Evolutionary conservation across 1,139 yeast genomes (phyloP).

Genomic region (Candida glucosophila): DNA sequence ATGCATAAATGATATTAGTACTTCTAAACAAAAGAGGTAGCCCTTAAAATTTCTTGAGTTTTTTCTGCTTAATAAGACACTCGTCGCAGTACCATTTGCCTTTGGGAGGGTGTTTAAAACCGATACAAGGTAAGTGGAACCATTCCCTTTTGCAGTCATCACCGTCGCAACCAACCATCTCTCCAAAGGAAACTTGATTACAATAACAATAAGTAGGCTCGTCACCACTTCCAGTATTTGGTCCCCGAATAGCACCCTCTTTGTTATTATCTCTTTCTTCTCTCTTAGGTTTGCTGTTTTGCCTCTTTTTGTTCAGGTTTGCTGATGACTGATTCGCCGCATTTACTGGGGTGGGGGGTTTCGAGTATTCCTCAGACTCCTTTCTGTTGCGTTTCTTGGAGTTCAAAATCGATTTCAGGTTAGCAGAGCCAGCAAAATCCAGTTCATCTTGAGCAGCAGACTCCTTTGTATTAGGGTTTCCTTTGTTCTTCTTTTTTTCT

Average conservation of each 20-base stretch:
- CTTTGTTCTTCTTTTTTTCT: conserved; percentile 5
- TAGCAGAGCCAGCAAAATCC: too few relatives aligned
- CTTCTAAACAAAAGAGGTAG: too few relatives aligned
- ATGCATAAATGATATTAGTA: too few relatives aligned
- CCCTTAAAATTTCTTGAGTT: too few relatives aligned
- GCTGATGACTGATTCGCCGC: conserved; percentile 4
- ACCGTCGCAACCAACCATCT: conserved; percentile 98
- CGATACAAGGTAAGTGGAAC: conserved; percentile 96
- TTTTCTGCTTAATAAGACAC: conserved; percentile 44
- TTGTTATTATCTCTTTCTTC: conserved; percentile 16
- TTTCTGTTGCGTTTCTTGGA: conserved; percentile 14
- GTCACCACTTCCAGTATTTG: conserved; percentile 8
- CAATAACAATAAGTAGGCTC: conserved; percentile 95
- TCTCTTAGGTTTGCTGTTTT: conserved; percentile 15
- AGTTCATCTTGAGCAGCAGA: conserved; percentile 1
- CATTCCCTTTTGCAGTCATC: conserved; percentile 89
- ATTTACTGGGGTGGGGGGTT: conserved; percentile 11
- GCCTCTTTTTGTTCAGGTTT: conserved; percentile 25
- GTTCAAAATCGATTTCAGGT: too few relatives aligned
- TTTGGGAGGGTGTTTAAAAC: conserved; percentile 81
- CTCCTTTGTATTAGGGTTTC: conserved; percentile 4
- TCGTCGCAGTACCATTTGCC: conserved; percentile 98
- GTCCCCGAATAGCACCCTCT: conserved; percentile 1
- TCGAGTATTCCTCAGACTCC: conserved; percentile 10
- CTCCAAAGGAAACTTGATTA: conserved; percentile 94